Evolutionary conservation across 2,329 filamentous ascomycete species (phyloP), one percentile per base, ranked within the genome.

Genomic region (Paraconiothyrium brasiliense): DNA sequence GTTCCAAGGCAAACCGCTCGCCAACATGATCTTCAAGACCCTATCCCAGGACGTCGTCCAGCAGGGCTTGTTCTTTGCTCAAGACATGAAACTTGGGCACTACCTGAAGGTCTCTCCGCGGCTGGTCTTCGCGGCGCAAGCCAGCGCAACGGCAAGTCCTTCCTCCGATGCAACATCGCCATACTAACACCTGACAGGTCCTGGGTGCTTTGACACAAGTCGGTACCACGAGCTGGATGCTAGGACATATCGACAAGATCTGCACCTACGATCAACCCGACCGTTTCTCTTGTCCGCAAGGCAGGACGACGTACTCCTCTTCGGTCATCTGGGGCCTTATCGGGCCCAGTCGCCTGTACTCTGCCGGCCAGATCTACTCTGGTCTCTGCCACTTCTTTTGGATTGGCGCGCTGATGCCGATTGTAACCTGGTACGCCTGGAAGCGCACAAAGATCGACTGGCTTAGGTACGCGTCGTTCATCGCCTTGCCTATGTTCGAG

Each of bases 11-110:
- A 89, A 91, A 0, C 93, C 92, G 0, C 92, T 96, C 10, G 93
- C 92, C 54, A 95, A 96, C 78, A 96, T 96, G 92, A 91, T 96
- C 37, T 97, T 96, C 71, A 92, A 94, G 51, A 95, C 92, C 0
- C 96, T 95, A 75, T 92, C 92, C 63, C 96, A 95, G 60, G 95
- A 95, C 73, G 93, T 91, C 4, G 94, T 91, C 0, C 91, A 92
- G 0, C 93, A 97, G 80, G 93, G 93, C 34, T 90, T 96, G 76
- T 95, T 95, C 74, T 97, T 96, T 73, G 90, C 92, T 0, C 90
- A 91, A 1, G 93, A 97, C 75, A 84, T 97, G 55, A 97, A 97
- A 78, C 86, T 97, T 0, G 93, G 91, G 9, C 91, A 94, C 73
- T 94, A 94, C 78, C 93, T 94, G 90, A 93, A 94, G 24, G 27